A percentile compares a stretch with the other conserved stretches of the same genome.
Evolutionary conservation across 1,139 yeast genomes (phyloP).

Genomic region (Casaregolazyma suthepensis): DNA sequence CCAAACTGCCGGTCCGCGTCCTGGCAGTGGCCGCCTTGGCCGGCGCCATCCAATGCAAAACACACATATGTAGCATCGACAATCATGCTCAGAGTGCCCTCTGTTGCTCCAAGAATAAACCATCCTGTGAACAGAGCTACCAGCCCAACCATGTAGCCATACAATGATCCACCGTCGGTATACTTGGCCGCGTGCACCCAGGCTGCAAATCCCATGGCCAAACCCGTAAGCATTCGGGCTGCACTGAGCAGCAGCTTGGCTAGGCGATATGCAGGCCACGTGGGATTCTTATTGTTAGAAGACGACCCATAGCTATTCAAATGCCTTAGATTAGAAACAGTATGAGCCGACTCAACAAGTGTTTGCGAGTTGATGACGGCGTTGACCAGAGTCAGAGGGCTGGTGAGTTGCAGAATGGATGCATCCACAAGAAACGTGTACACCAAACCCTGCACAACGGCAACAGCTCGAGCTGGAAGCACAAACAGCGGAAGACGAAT

Average conservation of each 20-base stretch:
- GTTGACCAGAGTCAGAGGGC: conserved; percentile 35
- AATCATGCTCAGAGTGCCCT: conserved; percentile 37
- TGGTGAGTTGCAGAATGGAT: conserved; percentile 28
- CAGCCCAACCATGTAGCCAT: conserved; percentile 37
- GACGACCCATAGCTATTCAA: neutral
- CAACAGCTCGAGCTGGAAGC: conserved; percentile 30
- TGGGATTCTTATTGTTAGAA: conserved; percentile 7
- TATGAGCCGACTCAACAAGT: conserved; percentile 30
- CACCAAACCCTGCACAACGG: conserved; percentile 24
- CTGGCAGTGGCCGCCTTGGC: conserved; percentile 30
- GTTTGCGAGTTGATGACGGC: conserved; percentile 33
- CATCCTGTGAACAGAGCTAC: conserved; percentile 38
- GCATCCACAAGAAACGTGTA: conserved; percentile 28
- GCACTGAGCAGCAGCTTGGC: conserved; percentile 36
- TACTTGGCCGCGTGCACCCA: conserved; percentile 38
- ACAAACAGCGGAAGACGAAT: conserved; percentile 34
- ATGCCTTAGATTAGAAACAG: conserved; percentile 15
- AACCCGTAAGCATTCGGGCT: conserved; percentile 34
- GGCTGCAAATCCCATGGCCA: conserved; percentile 34
- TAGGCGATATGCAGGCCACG: conserved; percentile 33
- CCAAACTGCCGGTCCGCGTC: conserved; percentile 33
- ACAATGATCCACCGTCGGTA: conserved; percentile 31
- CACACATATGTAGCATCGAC: conserved; percentile 37
- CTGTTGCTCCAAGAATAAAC: conserved; percentile 40
- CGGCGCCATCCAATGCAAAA: conserved; percentile 32